These are phyloP conservation scores for Spathaspora girioi DNA, from an alignment of 805 yeast species.

Conservation along the genomic window DNA sequence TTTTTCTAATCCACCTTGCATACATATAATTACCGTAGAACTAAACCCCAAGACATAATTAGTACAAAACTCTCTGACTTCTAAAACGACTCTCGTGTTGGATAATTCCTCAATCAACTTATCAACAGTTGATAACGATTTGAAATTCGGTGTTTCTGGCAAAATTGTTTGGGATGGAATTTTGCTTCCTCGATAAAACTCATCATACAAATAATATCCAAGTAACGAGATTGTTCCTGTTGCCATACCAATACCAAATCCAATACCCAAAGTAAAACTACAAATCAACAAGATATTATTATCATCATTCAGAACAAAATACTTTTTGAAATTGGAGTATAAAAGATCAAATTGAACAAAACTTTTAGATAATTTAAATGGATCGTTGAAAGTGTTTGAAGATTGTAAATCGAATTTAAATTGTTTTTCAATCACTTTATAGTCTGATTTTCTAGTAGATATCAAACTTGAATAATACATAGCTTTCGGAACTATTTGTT, in stretches of 20 bases:
- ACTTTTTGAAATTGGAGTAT: slow-evolving; percentile 10
- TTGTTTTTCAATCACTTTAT: slow-evolving; percentile 24
- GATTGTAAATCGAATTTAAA: slow-evolving; percentile 26
- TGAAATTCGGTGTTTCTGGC: neutral
- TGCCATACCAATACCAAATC: slow-evolving; percentile 30
- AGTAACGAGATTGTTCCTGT: slow-evolving; percentile 19
- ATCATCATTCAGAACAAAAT: slow-evolving; percentile 2
- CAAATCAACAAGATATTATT: slow-evolving; percentile 22
- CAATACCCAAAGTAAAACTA: slow-evolving; percentile 34
- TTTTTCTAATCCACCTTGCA: slow-evolving; percentile 24
- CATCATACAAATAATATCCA: slow-evolving; percentile 7
- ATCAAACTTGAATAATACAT: slow-evolving; percentile 23
- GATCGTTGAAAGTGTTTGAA: slow-evolving; percentile 22
- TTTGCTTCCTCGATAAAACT: neutral
- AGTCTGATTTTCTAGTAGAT: slow-evolving; percentile 20
- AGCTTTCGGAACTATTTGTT: slow-evolving; percentile 2
- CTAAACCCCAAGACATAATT: slow-evolving; percentile 7
- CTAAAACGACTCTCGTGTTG: neutral
- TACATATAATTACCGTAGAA: slow-evolving; percentile 14
- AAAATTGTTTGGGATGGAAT: neutral
- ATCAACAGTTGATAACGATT: neutral
- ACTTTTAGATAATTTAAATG: slow-evolving; percentile 24
- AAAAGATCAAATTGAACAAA: slow-evolving; percentile 18
- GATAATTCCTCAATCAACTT: neutral
- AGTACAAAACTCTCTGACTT: neutral